These are phyloP conservation scores for Fusarium pseudonygamai DNA, from an alignment of 2,329 filamentous ascomycete genomes.

Conservation along the genomic window DNA sequence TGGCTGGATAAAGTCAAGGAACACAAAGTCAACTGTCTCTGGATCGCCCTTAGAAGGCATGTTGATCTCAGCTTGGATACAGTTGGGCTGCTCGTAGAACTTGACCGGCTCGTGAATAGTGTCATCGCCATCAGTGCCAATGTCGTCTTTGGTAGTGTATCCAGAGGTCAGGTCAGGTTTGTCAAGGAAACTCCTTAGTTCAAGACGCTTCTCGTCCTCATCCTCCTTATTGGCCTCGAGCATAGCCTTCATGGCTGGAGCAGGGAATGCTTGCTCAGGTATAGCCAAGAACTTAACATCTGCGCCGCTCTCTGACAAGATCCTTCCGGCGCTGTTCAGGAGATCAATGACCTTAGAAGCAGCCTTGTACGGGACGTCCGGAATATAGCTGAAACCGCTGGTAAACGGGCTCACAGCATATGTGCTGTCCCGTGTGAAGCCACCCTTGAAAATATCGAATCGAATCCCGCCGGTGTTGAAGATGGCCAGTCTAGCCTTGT, in stretches of 20 bases:
- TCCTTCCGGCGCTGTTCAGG: conserved; percentile 64
- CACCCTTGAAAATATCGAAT: conserved; percentile 94
- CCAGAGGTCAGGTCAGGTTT: conserved; percentile 66
- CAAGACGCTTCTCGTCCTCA: conserved; percentile 43
- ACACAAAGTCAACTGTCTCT: conserved; percentile 84
- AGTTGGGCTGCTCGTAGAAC: conserved; percentile 85
- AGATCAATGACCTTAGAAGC: conserved; percentile 74
- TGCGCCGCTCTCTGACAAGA: conserved; percentile 52
- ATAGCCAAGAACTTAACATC: conserved; percentile 59
- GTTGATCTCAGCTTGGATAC: conserved; percentile 74
- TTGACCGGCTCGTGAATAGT: conserved; percentile 80
- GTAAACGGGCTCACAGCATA: conserved; percentile 90
- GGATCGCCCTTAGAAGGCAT: conserved; percentile 69
- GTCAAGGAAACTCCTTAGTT: conserved; percentile 44
- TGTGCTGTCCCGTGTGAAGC: conserved; percentile 87
- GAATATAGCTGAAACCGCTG: conserved; percentile 79
- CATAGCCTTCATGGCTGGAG: conserved; percentile 20
- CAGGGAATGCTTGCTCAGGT: conserved; percentile 55
- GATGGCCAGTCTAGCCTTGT: conserved; percentile 75
- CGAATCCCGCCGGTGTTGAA: conserved; percentile 91
- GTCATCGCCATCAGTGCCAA: conserved; percentile 87
- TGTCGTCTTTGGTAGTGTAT: conserved; percentile 90
- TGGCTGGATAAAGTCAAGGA: conserved; percentile 88
- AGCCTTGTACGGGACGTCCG: conserved; percentile 80
- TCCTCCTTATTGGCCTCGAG: conserved; percentile 25